These are phyloP conservation scores for Mycena sanguinolenta DNA, from an alignment of 768 basidiomycete species.

Conservation along the genomic window DNA sequence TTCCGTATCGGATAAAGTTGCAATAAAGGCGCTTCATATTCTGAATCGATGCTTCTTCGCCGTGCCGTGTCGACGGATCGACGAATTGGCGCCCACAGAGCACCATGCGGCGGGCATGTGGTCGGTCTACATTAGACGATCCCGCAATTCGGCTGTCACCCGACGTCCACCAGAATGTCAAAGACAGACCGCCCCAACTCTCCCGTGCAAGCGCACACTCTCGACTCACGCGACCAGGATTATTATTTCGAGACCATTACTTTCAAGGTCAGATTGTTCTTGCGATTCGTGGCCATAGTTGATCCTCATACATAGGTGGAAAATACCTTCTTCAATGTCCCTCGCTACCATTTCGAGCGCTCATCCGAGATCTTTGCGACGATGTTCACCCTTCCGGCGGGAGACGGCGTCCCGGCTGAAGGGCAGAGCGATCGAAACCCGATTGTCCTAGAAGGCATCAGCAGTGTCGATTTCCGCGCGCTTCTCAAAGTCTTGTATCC, in stretches of 20 bases:
- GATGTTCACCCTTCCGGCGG: slow-evolving; percentile 48
- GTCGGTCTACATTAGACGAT: neutral
- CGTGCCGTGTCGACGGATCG: neutral
- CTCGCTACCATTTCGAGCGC: slow-evolving; percentile 48
- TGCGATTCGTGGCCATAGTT: neutral
- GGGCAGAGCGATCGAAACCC: slow-evolving; percentile 46
- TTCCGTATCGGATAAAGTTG: neutral
- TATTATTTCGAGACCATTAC: slow-evolving; percentile 1
- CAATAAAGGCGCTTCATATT: neutral
- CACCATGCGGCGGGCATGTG: neutral
- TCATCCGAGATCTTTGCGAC: slow-evolving; percentile 51
- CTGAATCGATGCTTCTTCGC: neutral
- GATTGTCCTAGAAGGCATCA: slow-evolving; percentile 44
- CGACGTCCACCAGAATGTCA: neutral
- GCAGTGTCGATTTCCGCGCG: slow-evolving; percentile 39
- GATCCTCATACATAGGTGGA: slow-evolving; percentile 48
- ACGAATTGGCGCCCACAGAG: neutral
- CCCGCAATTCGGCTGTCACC: neutral
- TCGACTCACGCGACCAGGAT: neutral
- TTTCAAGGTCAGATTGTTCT: neutral
- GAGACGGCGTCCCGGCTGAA: slow-evolving; percentile 37
- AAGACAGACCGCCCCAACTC: neutral
- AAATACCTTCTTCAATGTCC: slow-evolving; percentile 53
- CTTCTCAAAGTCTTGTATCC: slow-evolving; percentile 44
- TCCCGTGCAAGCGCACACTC: neutral